Percentiles rank a stretch among this genome's conserved stretches.
Conservation (phyloP, 148 eudicot genomes). For the Cornus florida region DNA sequence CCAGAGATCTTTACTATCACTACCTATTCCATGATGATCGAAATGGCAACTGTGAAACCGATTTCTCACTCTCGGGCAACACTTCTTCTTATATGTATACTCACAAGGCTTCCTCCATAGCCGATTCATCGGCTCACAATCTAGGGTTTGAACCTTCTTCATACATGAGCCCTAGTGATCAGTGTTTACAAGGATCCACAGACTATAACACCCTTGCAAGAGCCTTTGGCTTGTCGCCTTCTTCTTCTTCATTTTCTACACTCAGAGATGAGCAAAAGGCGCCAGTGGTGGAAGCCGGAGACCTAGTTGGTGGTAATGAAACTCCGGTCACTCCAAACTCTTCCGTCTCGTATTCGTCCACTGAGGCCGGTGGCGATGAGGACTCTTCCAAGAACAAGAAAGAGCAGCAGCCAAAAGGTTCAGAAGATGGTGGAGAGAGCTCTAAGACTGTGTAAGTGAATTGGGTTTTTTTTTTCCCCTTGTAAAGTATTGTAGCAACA, state of each 20-base stretch:
- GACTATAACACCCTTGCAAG: constrained; percentile 19
- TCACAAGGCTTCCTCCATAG: background rate
- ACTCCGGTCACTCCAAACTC: constrained; percentile 60
- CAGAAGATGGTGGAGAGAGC: constrained; percentile 47
- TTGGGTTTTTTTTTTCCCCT: background rate
- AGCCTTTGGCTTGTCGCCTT: constrained; percentile 31
- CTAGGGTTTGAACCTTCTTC: constrained; percentile 24
- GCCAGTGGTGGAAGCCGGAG: constrained; percentile 13
- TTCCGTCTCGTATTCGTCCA: constrained; percentile 58
- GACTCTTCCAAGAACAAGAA: constrained; percentile 30
- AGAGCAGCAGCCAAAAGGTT: constrained; percentile 28
- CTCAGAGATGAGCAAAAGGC: constrained; percentile 22
- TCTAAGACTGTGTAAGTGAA: constrained; percentile 53
- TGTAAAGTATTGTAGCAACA: background rate
- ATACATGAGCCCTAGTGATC: constrained; percentile 29
- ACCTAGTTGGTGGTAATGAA: constrained; percentile 7
- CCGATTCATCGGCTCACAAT: constrained; percentile 4
- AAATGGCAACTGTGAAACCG: background rate
- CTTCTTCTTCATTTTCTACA: constrained; percentile 7
- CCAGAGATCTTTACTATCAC: constrained; percentile 33
- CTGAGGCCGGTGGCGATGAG: constrained; percentile 57
- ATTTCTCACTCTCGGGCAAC: too few species aligned
- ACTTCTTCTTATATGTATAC: constrained; percentile 1
- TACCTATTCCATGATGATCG: constrained; percentile 26
- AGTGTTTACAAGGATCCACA: constrained; percentile 28